Conservation (phyloP, 164 flowering plant species). For the Vitis cinerea region DNA sequence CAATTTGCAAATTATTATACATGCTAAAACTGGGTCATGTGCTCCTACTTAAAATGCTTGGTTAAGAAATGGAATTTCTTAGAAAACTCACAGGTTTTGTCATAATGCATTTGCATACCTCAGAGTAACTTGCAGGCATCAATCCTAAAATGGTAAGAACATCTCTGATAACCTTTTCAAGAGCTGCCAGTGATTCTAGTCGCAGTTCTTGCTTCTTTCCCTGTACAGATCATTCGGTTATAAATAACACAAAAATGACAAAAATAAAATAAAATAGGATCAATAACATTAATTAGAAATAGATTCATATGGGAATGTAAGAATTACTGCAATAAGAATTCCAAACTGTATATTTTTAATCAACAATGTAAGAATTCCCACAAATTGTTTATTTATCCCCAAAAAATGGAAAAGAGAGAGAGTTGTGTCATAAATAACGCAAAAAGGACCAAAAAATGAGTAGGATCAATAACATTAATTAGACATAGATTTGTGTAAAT, state of each 20-base stretch:
- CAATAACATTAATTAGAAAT: background rate
- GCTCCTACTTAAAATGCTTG: background rate
- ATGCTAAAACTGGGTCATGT: background rate
- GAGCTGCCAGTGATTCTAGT: slow-evolving; percentile 69
- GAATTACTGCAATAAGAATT: no score
- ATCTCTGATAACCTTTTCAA: slow-evolving; percentile 54
- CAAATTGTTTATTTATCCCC: no score
- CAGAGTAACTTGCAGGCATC: slow-evolving; percentile 71
- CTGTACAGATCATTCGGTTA: slow-evolving; percentile 35
- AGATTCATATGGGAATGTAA: no score
- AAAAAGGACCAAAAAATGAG: no score
- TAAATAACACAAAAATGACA: background rate
- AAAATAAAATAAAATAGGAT: background rate
- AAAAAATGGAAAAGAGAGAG: no score
- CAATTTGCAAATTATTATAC: background rate
- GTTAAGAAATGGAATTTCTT: background rate
- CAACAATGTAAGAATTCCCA: no score
- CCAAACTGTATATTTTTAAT: no score
- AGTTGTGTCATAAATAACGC: no score
- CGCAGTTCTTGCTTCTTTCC: slow-evolving; percentile 78
- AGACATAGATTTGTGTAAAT: no score
- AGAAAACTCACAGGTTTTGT: background rate
- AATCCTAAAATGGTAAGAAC: slow-evolving; percentile 68
- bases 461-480: no score
- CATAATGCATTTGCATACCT: slow-evolving; percentile 43